phyloP scores from a whole-genome alignment of 352 stramenopile species.

The Pythium coloratum region DNA sequence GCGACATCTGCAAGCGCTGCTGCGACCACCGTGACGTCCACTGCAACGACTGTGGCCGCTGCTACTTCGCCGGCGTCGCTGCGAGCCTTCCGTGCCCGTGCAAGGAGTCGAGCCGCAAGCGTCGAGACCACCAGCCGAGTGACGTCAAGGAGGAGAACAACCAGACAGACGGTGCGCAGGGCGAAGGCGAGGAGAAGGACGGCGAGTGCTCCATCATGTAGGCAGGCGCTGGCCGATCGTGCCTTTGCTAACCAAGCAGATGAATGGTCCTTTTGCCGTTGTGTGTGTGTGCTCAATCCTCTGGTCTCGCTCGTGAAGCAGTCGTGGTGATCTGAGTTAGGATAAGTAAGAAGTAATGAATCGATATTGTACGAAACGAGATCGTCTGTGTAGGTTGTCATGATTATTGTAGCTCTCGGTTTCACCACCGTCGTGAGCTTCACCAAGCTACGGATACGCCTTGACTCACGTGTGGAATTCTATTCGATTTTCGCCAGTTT shows the following conservation, averaged over 20 bases:
- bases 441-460: no score
- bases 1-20: conserved; percentile 84
- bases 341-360: background rate
- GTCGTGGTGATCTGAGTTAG: background rate
- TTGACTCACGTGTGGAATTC: background rate
- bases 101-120: conserved; percentile 66
- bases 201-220: conserved; percentile 86
- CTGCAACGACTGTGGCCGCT: conserved; percentile 78
- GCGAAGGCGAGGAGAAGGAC: conserved; percentile 63
- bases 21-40: conserved; percentile 87
- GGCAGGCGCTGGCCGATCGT: conserved; percentile 1
- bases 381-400: background rate
- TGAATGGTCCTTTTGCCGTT: background rate
- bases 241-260: background rate
- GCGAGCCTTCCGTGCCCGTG: conserved; percentile 77
- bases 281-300: background rate
- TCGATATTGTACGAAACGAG: background rate
- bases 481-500: conserved; percentile 53
- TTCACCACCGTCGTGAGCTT: no score
- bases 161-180: conserved; percentile 19
- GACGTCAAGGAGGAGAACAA: background rate
- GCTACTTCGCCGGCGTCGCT: conserved; percentile 85
- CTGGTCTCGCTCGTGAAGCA: background rate
- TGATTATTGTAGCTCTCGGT: background rate
- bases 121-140: conserved; percentile 15